Base-by-base conservation (phyloP, 2,329 filamentous ascomycete species). In the Aspergillus brunneoviolaceus region DNA sequence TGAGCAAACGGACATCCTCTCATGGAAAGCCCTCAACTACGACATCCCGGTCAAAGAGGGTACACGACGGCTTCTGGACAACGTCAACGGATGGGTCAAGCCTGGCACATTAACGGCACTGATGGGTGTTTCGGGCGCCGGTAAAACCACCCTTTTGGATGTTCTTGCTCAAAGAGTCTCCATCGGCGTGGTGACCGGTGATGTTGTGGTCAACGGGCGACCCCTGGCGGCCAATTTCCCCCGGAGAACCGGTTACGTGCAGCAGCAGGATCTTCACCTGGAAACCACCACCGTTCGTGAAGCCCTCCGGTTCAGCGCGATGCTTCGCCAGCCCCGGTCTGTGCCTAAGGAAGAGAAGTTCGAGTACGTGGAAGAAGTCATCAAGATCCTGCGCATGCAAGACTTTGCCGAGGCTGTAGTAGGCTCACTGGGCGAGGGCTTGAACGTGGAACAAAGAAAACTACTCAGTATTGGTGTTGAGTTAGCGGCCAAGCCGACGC, bases 401-500 rank as follows among this genome's bases (percentile, higher is more conserved):
- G 87, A 91, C 55, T 96, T 94, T 67, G 90, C 91, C 10, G 92
- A 96, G 69, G 92, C 92, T 7, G 84, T 96, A 47, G 91, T 97
- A 58, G 93, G 93, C 79, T 87, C 91, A 27, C 90, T 90, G 0
- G 92, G 93, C 50, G 90, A 95, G 78, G 92, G 82, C 71, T 72
- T 85, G 57, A 84, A 84, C 59, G 81, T 84, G 39, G 85, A 87
- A 68, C 85, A 88, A 70, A 80, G 85, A 6, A 87, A 87, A 72
- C 88, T 91, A 65, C 82, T 96, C 11, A 96, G 92, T 0, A 96
- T 97, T 62, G 94, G 92, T 73, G 92, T 97, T 21, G 94, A 98
- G 73, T 83, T 98, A 21, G 93, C 91, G 33, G 93, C 93, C 4
- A 96, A 95, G 79, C 93, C 93, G 3, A 87, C 89, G 21, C 82